Evolutionary conservation across 768 basidiomycete species (phyloP), one percentile per base, ranked within the genome.

Genomic region (Lenzites betulinus): DNA sequence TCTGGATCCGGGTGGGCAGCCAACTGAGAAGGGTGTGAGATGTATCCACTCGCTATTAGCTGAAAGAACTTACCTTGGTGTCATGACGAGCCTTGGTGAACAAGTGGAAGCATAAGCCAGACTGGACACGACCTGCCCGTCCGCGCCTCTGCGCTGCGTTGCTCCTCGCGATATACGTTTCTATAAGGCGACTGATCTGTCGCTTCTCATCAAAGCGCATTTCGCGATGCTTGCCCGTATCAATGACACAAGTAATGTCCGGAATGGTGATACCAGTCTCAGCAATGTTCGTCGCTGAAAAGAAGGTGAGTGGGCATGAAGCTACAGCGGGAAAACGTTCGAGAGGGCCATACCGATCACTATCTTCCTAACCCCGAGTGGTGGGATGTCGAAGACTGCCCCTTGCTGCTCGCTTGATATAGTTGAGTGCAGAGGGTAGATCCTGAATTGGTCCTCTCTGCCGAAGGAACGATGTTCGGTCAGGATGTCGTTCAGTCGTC

Each of bases 251-350:
- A 9, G 95, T 96, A 60, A 97, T 92, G 67, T 99, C 97, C 7
- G 96, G 96, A 56, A 99, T 99, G 1, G 97, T 99, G 55, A 99
- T 92, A 66, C 96, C 96, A 15, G 96, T 99, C 74, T 99, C 96
- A 16, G 93, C 91, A 66, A 95, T 93, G 69, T 96, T 93, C 35
- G 93, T 93, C 2, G 92, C 92, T 93, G 63, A 18, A 7, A 30
- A 26, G 30, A 7, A 16, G 28, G 9, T 18, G 22, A 3, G 22
- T 7, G 15, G 2, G 55, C 58, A 39, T 38, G 43, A 50, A 39
- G 35, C 7, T 20, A 43, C 0, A 52, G 33, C 16, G 41, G 43
- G 9, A 68, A 60, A 55, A 58, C 62, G 55, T 54, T 60, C 55
- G 15, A 46, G 47, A 1, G 28, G 18, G 22, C 66, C 80, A 41